These are phyloP conservation scores for Magnusiomyces paraingens DNA, from an alignment of 1,139 yeast genomes.

Conservation along the genomic window DNA sequence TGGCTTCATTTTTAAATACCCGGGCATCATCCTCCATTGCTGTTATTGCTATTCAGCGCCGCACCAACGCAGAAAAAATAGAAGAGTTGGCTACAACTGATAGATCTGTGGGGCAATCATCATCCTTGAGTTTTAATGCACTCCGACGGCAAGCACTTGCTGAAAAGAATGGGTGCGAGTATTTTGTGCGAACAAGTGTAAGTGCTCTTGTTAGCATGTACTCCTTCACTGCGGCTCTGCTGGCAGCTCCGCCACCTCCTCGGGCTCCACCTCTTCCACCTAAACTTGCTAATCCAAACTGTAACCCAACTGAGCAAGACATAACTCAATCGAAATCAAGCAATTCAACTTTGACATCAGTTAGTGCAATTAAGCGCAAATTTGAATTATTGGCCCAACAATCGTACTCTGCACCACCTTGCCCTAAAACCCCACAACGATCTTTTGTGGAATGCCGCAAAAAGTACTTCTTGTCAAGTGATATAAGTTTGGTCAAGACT, in stretches of 20 bases:
- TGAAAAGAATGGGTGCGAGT: constrained; percentile 1
- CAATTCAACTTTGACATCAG: too few relatives aligned
- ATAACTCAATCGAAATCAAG: too few relatives aligned
- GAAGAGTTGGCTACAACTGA: too few relatives aligned
- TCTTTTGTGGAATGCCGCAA: too few relatives aligned
- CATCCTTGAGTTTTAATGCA: background rate
- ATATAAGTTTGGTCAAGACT: too few relatives aligned
- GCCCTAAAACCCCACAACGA: too few relatives aligned
- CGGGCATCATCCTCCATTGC: too few relatives aligned
- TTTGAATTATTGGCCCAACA: background rate
- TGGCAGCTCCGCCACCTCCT: constrained; percentile 4
- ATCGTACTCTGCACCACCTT: too few relatives aligned
- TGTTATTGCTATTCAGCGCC: background rate
- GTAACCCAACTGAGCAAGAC: too few relatives aligned
- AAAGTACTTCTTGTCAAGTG: too few relatives aligned
- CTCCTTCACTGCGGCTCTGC: background rate
- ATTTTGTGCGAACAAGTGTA: constrained; percentile 2
- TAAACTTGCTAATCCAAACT: too few relatives aligned
- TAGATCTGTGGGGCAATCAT: too few relatives aligned
- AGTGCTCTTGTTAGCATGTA: constrained; percentile 4
- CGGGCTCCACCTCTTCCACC: constrained; percentile 4
- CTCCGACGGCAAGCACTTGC: background rate
- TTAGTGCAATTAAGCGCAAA: background rate
- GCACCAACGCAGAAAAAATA: background rate
- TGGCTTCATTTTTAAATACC: background rate